Conservation (phyloP, 2,329 filamentous ascomycete species). For the Tolypocladium cylindrosporum region DNA sequence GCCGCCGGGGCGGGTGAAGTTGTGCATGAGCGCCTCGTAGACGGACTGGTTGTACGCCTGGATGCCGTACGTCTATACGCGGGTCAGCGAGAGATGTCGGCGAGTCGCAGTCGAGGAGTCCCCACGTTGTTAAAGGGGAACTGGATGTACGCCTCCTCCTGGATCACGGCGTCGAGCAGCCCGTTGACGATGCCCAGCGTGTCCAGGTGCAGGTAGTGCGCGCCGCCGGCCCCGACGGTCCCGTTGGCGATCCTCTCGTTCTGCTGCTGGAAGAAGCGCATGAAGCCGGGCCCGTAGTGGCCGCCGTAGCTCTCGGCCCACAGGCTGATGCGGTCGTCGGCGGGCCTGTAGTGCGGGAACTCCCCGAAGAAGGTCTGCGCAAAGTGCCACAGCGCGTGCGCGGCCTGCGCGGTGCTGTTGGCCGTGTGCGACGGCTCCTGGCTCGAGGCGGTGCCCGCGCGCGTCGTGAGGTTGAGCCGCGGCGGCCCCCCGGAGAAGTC, state of each 20-base stretch:
- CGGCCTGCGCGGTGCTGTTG: slow-evolving; percentile 45
- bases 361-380: slow-evolving; percentile 48
- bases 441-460: slow-evolving; percentile 22
- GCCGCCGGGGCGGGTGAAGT: slow-evolving; percentile 26
- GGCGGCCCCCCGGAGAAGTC: slow-evolving; percentile 26
- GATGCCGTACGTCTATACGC: slow-evolving; percentile 41
- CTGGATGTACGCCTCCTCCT: slow-evolving; percentile 44
- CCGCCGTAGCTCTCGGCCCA: slow-evolving; percentile 63
- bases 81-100: slow-evolving; percentile 1
- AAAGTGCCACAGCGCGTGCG: slow-evolving; percentile 54
- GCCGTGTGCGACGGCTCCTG: slow-evolving; percentile 16
- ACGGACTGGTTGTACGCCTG: slow-evolving; percentile 40
- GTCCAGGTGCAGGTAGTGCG: slow-evolving; percentile 41
- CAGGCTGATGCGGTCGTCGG: slow-evolving; percentile 47
- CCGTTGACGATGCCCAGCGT: slow-evolving; percentile 64
- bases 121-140: slow-evolving; percentile 52
- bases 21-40: slow-evolving; percentile 16
- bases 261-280: slow-evolving; percentile 47
- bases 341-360: slow-evolving; percentile 49
- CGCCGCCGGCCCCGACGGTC: slow-evolving; percentile 24
- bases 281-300: slow-evolving; percentile 57
- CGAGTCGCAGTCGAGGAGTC: background rate
- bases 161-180: slow-evolving; percentile 52
- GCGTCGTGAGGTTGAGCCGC: slow-evolving; percentile 24
- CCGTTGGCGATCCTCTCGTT: slow-evolving; percentile 37